A percentile compares a stretch with the other conserved stretches of the same genome.
phyloP scores from a whole-genome alignment of 768 basidiomycete genomes.

The Hygrocybe punicea region DNA sequence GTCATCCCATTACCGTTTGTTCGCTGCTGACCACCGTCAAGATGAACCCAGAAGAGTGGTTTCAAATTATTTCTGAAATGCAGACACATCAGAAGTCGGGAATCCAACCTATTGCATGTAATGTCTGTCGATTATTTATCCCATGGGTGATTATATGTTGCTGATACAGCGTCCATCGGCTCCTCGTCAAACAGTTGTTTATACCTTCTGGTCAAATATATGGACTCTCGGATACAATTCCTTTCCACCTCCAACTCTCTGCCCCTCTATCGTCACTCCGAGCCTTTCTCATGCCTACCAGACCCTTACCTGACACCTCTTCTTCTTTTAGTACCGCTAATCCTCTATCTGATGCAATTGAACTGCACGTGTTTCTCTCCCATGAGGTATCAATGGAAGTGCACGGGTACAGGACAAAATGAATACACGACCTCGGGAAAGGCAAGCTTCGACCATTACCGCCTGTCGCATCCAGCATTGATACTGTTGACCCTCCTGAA shows the following conservation, averaged over 20 bases:
- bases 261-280: conserved; percentile 25
- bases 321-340: conserved; percentile 1
- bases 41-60: conserved; percentile 64
- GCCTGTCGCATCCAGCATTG: conserved; percentile 29
- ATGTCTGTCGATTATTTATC: conserved; percentile 39
- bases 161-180: neutral
- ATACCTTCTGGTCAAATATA: conserved; percentile 56
- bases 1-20: conserved; percentile 48
- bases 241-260: conserved; percentile 62
- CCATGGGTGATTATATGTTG: neutral
- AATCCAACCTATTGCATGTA: conserved; percentile 43
- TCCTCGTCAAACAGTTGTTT: conserved; percentile 46
- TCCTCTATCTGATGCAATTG: conserved; percentile 27
- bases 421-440: conserved; percentile 45
- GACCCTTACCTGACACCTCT: neutral
- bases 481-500: conserved; percentile 19
- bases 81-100: conserved; percentile 33
- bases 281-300: neutral
- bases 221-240: conserved; percentile 53
- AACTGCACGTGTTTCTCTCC: conserved; percentile 46
- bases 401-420: conserved; percentile 35
- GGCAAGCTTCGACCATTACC: conserved; percentile 48
- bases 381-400: conserved; percentile 47
- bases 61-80: conserved; percentile 45
- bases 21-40: conserved; percentile 59